Base-by-base conservation (phyloP, 257 asterid genomes). In the Scutellaria barbata region DNA sequence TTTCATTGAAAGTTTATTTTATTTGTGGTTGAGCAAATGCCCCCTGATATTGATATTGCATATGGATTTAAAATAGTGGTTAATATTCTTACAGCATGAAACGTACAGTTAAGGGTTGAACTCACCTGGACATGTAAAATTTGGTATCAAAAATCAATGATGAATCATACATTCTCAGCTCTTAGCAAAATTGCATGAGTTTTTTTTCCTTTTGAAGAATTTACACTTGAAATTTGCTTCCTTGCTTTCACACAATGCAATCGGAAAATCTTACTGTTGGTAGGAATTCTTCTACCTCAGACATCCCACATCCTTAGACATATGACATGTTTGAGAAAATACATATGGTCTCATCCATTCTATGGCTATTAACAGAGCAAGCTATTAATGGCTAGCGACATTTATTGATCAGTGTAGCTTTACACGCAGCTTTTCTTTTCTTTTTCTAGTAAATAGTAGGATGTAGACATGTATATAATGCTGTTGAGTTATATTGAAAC, bases 291-390 rank as follows among this genome's bases (percentile, higher is more conserved):
- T 20, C n/a, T 40, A 62, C 52, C 77, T 45, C 37, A 69, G 71
- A 73, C 84, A 82, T 71, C 61, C 74, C 87, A 77, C 78, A 69
- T 74, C 59, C 69, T 66, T 16, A 57, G 39, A 65, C 70, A 50
- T 68, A 73, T 77, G 82, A 51, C 60, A 77, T 80, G 87, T 80
- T 69, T 45, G 48, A 54, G 33, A 66, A 54, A 25, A 66, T 1
- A 30, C 35, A 30, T 59, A 56, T 67, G 54, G 14, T 13, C 7
- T 41, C 71, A 65, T 64, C 64, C 70, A 58, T 76, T 33, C 14
- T 64, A 16, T 56, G 76, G 74, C 66, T 46, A 54, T 61, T 59
- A 64, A 58, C 62, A 63, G 47, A 52, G 57, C 55, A 54, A 30
- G 8, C 35, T 7, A 33, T 68, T 62, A 63, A 69, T 63, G 17